A percentile compares a stretch with the other conserved stretches of the same genome.
Evolutionary conservation across 495 filamentous ascomycete species (phyloP).

Genomic region (Rostrohypoxylon terebratum): DNA sequence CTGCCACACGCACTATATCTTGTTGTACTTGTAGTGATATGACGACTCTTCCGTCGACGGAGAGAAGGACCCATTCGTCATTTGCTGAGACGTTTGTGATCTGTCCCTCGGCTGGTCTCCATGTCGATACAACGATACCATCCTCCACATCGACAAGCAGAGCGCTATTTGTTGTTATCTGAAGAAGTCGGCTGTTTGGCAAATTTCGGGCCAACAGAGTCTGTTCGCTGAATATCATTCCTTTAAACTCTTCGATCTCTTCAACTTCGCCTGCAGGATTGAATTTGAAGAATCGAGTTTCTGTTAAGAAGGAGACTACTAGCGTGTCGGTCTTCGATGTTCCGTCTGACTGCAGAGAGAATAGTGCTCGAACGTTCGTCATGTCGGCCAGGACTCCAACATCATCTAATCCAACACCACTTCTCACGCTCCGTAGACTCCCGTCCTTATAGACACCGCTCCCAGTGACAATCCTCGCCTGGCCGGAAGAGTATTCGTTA

Average conservation of each 20-base stretch:
- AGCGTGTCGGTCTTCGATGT: slow-evolving; percentile 71
- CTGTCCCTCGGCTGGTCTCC: slow-evolving; percentile 68
- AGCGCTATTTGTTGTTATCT: slow-evolving; percentile 76
- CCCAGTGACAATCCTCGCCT: slow-evolving; percentile 91
- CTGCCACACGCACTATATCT: slow-evolving; percentile 66
- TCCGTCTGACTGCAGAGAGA: slow-evolving; percentile 63
- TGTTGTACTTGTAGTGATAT: slow-evolving; percentile 72
- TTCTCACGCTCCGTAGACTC: slow-evolving; percentile 86
- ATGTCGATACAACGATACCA: slow-evolving; percentile 74
- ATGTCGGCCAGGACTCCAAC: slow-evolving; percentile 84
- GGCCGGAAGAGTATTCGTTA: slow-evolving; percentile 92
- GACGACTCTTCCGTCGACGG: slow-evolving; percentile 75
- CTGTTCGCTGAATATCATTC: slow-evolving; percentile 73
- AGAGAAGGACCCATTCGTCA: slow-evolving; percentile 72
- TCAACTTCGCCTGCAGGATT: slow-evolving; percentile 80
- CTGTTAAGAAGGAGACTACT: slow-evolving; percentile 81
- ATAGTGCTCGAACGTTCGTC: slow-evolving; percentile 76
- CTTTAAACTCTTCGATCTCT: slow-evolving; percentile 79
- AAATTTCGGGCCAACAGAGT: slow-evolving; percentile 80
- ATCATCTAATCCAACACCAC: slow-evolving; percentile 93
- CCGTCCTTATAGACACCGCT: slow-evolving; percentile 90
- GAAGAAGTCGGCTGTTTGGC: slow-evolving; percentile 72
- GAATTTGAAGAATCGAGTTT: slow-evolving; percentile 87
- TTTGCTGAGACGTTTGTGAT: slow-evolving; percentile 88
- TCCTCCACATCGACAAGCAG: slow-evolving; percentile 74